Base-by-base conservation (phyloP, 352 stramenopile species). In the Globisporangium spinosum region DNA sequence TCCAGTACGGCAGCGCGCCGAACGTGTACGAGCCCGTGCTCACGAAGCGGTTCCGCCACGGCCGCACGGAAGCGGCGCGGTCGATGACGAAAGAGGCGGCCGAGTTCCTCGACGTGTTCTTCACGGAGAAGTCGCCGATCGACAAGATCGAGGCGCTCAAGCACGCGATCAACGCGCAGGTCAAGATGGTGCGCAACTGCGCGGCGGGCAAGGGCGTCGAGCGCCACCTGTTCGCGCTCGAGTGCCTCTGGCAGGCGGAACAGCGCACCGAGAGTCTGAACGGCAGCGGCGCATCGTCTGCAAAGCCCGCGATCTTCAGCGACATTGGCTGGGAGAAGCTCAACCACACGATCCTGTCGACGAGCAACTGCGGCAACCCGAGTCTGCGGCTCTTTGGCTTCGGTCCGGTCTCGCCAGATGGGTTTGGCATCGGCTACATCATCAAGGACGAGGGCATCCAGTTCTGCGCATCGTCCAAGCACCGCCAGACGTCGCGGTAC, bases 401-500 rank as follows among this genome's bases (percentile, higher is more conserved):
- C 75, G 93, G 93, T 9, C 91, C 93, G 0, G 93, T 98, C 23
- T 93, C 98, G 56, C 76, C 88, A 13, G 93, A 98, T 70, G 97
- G 97, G 38, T 98, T 98, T 78, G 96, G 96, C 60, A 97, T 99
- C 59, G 97, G 97, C 57, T 99, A 99, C 81, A 98, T 99, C 65
- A 99, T 98, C 77, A 98, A 98, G 72, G 94, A 98, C 68, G 79
- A 96, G 69, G 87, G 90, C 67, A 87, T 98, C 58, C 87, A 97
- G 72, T 89, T 95, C 71, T 95, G 87, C 64, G 87, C 85, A 20
- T 87, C 82, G 25, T 94, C 83, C 35, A 89, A 90, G 63, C 87
- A 95, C 69, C 83, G 87, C 27, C 87, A 94, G 65, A 95, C 87
- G 2, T 77, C 84, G 62, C 84, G 87, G n/a, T 95, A 90, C 71